A percentile compares a stretch with the other conserved stretches of the same genome.
These are phyloP conservation scores for Chenopodium album DNA, from an alignment of 148 eudicot genomes.

Conservation along the genomic window DNA sequence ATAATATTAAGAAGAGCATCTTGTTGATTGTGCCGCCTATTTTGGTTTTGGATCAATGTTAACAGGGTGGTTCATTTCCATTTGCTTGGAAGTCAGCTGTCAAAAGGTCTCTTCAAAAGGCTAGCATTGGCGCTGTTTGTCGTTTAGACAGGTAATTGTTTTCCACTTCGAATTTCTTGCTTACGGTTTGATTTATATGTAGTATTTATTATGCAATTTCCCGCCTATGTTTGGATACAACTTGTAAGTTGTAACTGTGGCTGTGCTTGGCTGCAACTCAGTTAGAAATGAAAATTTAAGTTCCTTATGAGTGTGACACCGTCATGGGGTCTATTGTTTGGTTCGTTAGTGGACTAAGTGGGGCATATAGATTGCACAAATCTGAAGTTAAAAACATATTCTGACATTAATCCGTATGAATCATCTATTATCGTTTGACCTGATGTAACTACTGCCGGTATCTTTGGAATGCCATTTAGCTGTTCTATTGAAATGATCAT, in stretches of 20 bases:
- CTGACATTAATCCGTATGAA: background rate
- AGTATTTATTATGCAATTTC: background rate
- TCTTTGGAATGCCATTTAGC: background rate
- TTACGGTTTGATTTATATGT: background rate
- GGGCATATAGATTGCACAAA: background rate
- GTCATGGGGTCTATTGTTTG: background rate
- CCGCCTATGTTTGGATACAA: background rate
- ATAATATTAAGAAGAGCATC: background rate
- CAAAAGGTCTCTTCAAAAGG: slow-evolving; percentile 73
- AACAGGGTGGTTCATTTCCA: slow-evolving; percentile 96
- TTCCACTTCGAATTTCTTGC: background rate
- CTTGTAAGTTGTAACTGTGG: background rate
- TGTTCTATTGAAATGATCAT: background rate
- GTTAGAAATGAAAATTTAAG: background rate
- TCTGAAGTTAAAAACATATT: background rate
- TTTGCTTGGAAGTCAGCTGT: slow-evolving; percentile 90
- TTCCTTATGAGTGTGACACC: background rate
- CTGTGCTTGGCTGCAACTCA: background rate
- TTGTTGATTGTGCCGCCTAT: slow-evolving; percentile 14
- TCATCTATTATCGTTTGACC: background rate
- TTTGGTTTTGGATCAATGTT: slow-evolving; percentile 10
- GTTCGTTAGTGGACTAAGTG: background rate
- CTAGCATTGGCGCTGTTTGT: slow-evolving; percentile 43
- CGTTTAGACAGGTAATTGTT: slow-evolving; percentile 71
- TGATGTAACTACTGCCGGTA: background rate